A percentile compares a stretch with the other conserved stretches of the same genome.
Evolutionary conservation across 257 asterid genomes (phyloP).

Genomic region (Pogostemon cablin): DNA sequence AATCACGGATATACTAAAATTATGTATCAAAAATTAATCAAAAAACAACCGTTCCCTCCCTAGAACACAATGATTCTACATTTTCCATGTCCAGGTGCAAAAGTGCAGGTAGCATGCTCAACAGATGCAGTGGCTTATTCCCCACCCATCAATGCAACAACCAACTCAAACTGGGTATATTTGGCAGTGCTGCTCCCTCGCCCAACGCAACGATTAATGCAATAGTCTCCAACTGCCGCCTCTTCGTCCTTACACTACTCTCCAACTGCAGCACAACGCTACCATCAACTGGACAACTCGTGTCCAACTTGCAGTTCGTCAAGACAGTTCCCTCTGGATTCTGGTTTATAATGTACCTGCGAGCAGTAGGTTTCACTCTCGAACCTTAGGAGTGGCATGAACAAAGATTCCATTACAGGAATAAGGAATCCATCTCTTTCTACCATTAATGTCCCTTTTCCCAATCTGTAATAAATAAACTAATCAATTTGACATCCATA

Average conservation of each 20-base stretch:
- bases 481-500: too few species aligned
- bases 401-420: too few species aligned
- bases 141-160: background rate
- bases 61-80: too few species aligned
- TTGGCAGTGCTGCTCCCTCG: conserved; percentile 15
- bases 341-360: too few species aligned
- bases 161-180: conserved; percentile 17
- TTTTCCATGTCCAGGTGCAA: background rate
- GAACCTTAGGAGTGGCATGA: too few species aligned
- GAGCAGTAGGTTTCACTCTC: too few species aligned
- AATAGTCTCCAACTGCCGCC: conserved; percentile 30
- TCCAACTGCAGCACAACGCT: conserved; percentile 29
- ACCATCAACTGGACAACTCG: conserved; percentile 21
- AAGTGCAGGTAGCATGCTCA: background rate
- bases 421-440: too few species aligned
- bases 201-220: conserved; percentile 12
- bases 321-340: background rate
- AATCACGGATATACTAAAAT: background rate
- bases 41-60: too few species aligned
- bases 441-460: too few species aligned
- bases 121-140: background rate
- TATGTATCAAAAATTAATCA: too few species aligned
- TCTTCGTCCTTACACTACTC: conserved; percentile 33
- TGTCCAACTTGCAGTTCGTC: conserved; percentile 28
- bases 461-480: too few species aligned